These are phyloP conservation scores for Candida michaelii DNA, from an alignment of 805 yeast species.

Conservation along the genomic window DNA sequence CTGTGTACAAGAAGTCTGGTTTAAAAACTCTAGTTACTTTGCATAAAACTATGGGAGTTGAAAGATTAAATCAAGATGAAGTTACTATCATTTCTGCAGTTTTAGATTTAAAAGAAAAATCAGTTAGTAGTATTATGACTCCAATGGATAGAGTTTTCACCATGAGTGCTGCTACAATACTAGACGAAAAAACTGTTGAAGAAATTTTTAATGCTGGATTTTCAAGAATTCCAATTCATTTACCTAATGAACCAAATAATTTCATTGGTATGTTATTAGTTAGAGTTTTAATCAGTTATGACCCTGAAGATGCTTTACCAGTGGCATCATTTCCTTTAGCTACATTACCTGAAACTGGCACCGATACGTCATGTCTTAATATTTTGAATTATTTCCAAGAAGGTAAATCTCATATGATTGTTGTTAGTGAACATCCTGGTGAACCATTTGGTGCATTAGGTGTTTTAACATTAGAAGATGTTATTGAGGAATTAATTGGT, in stretches of 20 bases:
- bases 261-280: conserved; percentile 95
- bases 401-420: conserved; percentile 96
- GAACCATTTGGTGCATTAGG: conserved; percentile 82
- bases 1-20: conserved; percentile 89
- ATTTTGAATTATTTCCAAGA: conserved; percentile 95
- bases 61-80: conserved; percentile 89
- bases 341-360: conserved; percentile 90
- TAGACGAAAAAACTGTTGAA: conserved; percentile 83
- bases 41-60: conserved; percentile 94
- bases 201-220: conserved; percentile 92
- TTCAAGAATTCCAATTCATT: conserved; percentile 90
- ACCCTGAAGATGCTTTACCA: conserved; percentile 93
- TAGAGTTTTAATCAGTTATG: conserved; percentile 88
- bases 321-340: conserved; percentile 94
- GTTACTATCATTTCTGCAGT: conserved; percentile 95
- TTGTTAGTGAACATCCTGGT: conserved; percentile 86
- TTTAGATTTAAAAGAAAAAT: conserved; percentile 87
- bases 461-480: conserved; percentile 91
- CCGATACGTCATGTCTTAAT: conserved; percentile 89
- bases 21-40: conserved; percentile 89
- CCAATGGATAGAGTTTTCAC: conserved; percentile 90
- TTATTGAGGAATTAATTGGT: conserved; percentile 96
- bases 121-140: conserved; percentile 86
- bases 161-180: conserved; percentile 75
- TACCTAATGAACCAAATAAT: conserved; percentile 84